Percentiles rank a stretch among this genome's conserved stretches.
Evolutionary conservation across 495 filamentous ascomycete species (phyloP).

Genomic region (Melanomma pulvis-pyrius): DNA sequence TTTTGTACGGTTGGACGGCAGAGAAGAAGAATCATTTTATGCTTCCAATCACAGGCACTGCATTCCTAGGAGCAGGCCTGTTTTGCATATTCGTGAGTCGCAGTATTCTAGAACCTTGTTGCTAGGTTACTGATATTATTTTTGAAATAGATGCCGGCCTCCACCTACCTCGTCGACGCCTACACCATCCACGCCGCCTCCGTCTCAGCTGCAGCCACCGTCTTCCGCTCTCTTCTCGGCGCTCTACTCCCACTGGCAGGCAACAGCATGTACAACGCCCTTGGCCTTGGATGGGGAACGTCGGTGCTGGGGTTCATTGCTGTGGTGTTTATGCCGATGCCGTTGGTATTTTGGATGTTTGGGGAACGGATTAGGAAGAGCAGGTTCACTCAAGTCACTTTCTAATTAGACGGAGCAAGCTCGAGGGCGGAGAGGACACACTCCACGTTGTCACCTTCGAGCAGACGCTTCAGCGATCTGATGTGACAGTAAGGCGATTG

Average conservation of each 20-base stretch:
- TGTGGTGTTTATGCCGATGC: constrained; percentile 26
- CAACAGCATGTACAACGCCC: constrained; percentile 23
- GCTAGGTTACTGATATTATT: not conserved
- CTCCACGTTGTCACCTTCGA: too few relatives aligned
- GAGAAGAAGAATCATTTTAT: constrained; percentile 42
- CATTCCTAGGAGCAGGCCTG: constrained; percentile 40
- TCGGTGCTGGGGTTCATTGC: constrained; percentile 33
- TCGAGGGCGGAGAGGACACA: too few relatives aligned
- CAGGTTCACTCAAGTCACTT: constrained; percentile 13
- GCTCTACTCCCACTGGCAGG: constrained; percentile 31
- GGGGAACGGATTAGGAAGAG: constrained; percentile 29
- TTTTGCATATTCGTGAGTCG: constrained; percentile 43
- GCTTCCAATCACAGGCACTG: constrained; percentile 35
- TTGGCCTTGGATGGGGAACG: constrained; percentile 33
- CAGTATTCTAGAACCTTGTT: not conserved
- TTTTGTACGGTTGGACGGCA: constrained; percentile 46
- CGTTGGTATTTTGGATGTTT: constrained; percentile 23
- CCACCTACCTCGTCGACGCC: constrained; percentile 32
- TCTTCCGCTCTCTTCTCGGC: constrained; percentile 32
- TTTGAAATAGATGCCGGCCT: constrained; percentile 12
- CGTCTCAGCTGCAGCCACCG: constrained; percentile 18
- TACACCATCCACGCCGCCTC: constrained; percentile 32
- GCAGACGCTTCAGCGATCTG: too few relatives aligned
- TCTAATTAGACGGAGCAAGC: too few relatives aligned
- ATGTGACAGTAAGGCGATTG: too few relatives aligned